Evolutionary conservation across 371 early-diverging fungal genomes (phyloP), one percentile per base, ranked within the genome.

Genomic region (Apophysomyces sp.): DNA sequence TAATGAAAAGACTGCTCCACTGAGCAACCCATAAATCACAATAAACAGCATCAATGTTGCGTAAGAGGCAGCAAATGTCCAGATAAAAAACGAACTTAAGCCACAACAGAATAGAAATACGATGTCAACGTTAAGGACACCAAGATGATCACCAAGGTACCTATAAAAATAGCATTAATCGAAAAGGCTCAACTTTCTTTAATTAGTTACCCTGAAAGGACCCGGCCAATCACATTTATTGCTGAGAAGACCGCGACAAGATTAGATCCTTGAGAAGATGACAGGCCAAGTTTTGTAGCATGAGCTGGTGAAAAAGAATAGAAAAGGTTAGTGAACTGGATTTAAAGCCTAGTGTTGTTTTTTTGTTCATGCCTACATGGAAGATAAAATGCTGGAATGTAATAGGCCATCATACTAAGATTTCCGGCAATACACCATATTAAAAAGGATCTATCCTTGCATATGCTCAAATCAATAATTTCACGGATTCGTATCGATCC

Each of bases 21-120:
- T 77, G 54, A 83, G 78, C 36, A 88, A 61, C 2, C 89, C 89
- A 52, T 85, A 89, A 40, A 83, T 49, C 15, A 86, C 37, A n/a
- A 83, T 75, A 60, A 87, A 87, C 5, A 77, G 63, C 36, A 83
- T 55, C 21, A 85, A 65, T 2, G 77, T 69, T 0, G 72, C 67
- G 44, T 80, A 80, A 11, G 71, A 58, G 52, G 73, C 60, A 21
- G 84, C 71, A 68, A 89, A 65, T 29, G 85, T 68, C 92, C 92
- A 92, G 13, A 89, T 56, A 27, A 89, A 65, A 7, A 89, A 60
- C 4, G 80, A 70, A 52, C 79, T 73, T 2, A 87, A 56, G 8
- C 83, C 71, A 18, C 84, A 75, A 7, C 80, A 41, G 13, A 75
- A 57, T 2, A 84, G 67, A 56, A 83, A 82, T 0, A 78, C 41